Percentiles rank a stretch among this genome's conserved stretches.
Conservation (phyloP, 306 rosid species). For the Vigna reflexopilosa region DNA sequence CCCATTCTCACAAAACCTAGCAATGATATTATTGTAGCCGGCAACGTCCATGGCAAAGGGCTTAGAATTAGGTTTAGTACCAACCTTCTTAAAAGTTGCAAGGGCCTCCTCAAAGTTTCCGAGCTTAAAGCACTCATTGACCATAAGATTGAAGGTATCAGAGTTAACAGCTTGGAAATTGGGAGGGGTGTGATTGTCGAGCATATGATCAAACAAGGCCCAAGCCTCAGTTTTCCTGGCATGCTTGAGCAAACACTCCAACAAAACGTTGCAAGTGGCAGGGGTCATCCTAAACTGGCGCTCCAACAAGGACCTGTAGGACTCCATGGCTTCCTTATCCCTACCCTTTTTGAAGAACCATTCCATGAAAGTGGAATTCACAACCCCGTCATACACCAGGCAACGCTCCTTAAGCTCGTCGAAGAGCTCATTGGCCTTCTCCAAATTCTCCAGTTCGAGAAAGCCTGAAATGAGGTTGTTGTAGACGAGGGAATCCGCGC, state of each 20-base stretch:
- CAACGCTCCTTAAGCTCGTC: constrained; percentile 94
- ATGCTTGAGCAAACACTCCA: constrained; percentile 80
- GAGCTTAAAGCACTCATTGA: constrained; percentile 79
- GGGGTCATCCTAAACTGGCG: constrained; percentile 85
- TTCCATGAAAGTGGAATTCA: constrained; percentile 87
- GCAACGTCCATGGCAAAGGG: constrained; percentile 95
- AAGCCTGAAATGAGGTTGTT: constrained; percentile 81
- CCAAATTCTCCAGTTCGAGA: constrained; percentile 71
- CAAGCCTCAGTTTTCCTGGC: constrained; percentile 63
- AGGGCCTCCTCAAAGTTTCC: constrained; percentile 65
- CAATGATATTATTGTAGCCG: constrained; percentile 83
- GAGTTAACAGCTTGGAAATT: constrained; percentile 90
- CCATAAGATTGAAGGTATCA: constrained; percentile 87
- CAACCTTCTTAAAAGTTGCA: constrained; percentile 80
- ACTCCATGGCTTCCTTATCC: constrained; percentile 88
- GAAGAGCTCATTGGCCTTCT: constrained; percentile 83
- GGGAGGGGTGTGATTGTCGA: constrained; percentile 92
- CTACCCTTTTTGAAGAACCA: constrained; percentile 75
- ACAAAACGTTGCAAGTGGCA: constrained; percentile 81
- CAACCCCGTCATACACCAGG: constrained; percentile 89
- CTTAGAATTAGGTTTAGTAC: constrained; percentile 70
- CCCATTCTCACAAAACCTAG: constrained; percentile 76
- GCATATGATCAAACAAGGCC: constrained; percentile 77
- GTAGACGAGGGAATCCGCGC: constrained; percentile 89
- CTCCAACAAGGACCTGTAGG: constrained; percentile 73